Base-by-base conservation (phyloP, 2,329 filamentous ascomycete genomes). In the Apiospora malaysiana region DNA sequence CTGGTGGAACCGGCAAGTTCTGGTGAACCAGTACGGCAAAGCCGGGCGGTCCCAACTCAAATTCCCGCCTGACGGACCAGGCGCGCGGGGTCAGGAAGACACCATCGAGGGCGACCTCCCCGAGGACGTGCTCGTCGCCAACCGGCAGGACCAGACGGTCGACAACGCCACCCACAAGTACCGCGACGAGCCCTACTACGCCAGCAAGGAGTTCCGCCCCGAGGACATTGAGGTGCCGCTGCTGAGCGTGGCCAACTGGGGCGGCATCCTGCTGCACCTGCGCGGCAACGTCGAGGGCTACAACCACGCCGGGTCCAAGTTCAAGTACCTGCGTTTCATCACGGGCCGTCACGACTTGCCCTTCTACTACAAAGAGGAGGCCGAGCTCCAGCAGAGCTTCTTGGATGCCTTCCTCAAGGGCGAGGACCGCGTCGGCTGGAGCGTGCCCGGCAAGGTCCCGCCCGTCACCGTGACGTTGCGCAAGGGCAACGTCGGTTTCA, bases 401-500 rank as follows among this genome's bases (percentile, higher is more conserved):
- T 81, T 93, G 0, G 90, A 93, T 71, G 91, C 91, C 0, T 94
- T 94, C 76, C 84, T 94, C 46, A 93, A 93, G 74, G 89, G 85
- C 1, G 85, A 93, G 0, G 92, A 93, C 74, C 81, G 83, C 0
- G 83, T 83, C 0, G 90, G 90, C n/a, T 92, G 90, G 90, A 85
- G 84, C 0, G 76, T 81, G 12, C 82, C 84, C 14, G 89, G 91
- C 37, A 88, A 89, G 70, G 81, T 91, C 0, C 84, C 91, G 0
- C 85, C 88, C 0, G 90, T 93, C 1, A 86, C 85, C 56, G 76
- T 93, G 0, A 85, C 89, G 0, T 81, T 93, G 1, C 85, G 91
- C 16, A 91, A 91, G 77, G 91, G 91, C 2, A 85, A 93, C 63
- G 86, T 91, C 0, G 91, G 91, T 0, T 89, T 88, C 83, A 91